These are phyloP conservation scores for Chaetoceros muelleri DNA, from an alignment of 108 stramenopile species.

Conservation along the genomic window DNA sequence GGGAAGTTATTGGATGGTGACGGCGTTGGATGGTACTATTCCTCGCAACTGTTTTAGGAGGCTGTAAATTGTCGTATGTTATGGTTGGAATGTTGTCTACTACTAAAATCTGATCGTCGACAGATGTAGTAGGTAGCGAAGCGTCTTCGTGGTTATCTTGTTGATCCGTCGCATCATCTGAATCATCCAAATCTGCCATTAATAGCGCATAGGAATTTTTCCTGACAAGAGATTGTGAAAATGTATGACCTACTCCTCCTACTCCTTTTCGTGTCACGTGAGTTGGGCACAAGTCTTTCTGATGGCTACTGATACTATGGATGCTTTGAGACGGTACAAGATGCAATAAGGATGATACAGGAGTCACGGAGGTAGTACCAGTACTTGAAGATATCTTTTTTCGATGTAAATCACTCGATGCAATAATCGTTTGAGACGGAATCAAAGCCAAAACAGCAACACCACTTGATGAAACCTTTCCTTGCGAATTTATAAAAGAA, in stretches of 20 bases:
- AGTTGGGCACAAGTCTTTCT: background rate
- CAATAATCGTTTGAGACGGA: background rate
- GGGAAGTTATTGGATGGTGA: too few species aligned
- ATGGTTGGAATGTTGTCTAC: too few species aligned
- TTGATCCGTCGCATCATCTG: background rate
- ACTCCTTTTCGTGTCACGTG: background rate
- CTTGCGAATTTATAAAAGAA: too few species aligned
- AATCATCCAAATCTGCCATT: too few species aligned
- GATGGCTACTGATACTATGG: background rate
- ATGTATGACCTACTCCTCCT: too few species aligned
- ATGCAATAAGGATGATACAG: too few species aligned
- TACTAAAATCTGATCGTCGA: too few species aligned
- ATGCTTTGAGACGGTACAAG: background rate
- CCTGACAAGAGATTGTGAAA: too few species aligned
- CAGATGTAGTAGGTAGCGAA: background rate
- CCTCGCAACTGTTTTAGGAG: too few species aligned
- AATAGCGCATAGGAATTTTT: too few species aligned
- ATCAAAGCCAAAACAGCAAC: background rate
- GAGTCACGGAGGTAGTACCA: constrained; percentile 7
- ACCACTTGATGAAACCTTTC: background rate
- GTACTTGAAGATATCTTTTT: constrained; percentile 1
- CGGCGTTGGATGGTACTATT: background rate
- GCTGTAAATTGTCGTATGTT: too few species aligned
- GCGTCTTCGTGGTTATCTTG: background rate
- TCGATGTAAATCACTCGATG: background rate